Evolutionary conservation across 768 basidiomycete genomes (phyloP).

Genomic region (Naganishia randhawae): DNA sequence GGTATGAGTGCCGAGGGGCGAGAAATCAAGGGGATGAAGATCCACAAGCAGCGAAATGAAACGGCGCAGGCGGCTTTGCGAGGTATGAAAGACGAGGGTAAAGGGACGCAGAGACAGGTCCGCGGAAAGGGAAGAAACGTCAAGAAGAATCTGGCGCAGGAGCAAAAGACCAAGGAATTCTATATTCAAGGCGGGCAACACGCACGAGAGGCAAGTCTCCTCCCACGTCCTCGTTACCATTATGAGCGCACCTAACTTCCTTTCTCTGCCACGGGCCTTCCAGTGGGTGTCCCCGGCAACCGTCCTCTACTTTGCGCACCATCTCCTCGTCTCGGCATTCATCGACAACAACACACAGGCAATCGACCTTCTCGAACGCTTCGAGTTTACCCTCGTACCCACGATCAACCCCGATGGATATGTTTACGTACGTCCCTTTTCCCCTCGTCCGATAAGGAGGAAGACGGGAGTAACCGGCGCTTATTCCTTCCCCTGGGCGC

Average conservation of each 20-base stretch:
- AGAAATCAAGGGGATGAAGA: conserved; percentile 38
- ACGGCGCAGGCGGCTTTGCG: conserved; percentile 21
- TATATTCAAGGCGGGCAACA: conserved; percentile 71
- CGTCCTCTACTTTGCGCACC: conserved; percentile 68
- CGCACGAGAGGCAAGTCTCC: conserved; percentile 63
- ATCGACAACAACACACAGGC: conserved; percentile 54
- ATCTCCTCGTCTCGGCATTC: conserved; percentile 58
- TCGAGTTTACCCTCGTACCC: conserved; percentile 50
- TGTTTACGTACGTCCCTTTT: conserved; percentile 26
- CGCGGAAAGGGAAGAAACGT: conserved; percentile 32
- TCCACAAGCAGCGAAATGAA: conserved; percentile 26
- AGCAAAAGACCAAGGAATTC: conserved; percentile 54
- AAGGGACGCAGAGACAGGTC: not conserved
- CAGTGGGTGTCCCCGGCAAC: conserved; percentile 80
- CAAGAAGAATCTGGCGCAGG: conserved; percentile 25
- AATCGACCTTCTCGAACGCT: conserved; percentile 56
- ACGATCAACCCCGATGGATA: conserved; percentile 53
- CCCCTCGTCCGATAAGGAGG: too few species aligned
- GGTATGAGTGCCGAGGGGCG: conserved; percentile 42
- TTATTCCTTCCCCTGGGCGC: conserved; percentile 65
- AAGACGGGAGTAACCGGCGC: too few species aligned
- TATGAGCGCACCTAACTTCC: not conserved
- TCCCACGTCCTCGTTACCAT: conserved; percentile 13
- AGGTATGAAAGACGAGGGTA: conserved; percentile 22
- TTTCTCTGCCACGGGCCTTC: not conserved